Percentiles rank a stretch among this genome's conserved stretches.
Conservation (phyloP, 2,329 filamentous ascomycete genomes). For the Aspergillus fumigatiaffinis region DNA sequence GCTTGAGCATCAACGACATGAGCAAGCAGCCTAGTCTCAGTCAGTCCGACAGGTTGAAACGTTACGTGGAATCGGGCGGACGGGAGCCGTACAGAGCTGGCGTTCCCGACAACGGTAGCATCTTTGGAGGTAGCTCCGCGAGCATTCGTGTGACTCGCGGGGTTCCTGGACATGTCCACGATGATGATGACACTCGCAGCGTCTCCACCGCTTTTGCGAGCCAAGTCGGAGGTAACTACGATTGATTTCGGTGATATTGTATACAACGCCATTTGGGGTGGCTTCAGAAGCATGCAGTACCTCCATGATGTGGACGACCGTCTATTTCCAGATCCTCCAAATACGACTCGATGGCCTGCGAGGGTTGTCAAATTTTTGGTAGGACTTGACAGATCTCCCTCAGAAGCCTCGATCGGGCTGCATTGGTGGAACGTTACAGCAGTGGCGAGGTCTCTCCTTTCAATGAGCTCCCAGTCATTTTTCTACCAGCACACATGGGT, state of each 20-base stretch:
- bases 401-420: slow-evolving; percentile 10
- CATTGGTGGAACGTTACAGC: slow-evolving; percentile 3
- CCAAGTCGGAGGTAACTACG: slow-evolving; percentile 71
- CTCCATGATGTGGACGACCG: slow-evolving; percentile 10
- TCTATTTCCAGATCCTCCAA: slow-evolving; percentile 10
- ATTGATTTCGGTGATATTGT: slow-evolving; percentile 43
- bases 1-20: slow-evolving; percentile 69
- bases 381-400: slow-evolving; percentile 8
- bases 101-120: slow-evolving; percentile 57
- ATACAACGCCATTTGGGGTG: slow-evolving; percentile 10
- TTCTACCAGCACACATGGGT: background rate
- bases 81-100: slow-evolving; percentile 54
- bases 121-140: slow-evolving; percentile 59
- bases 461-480: background rate
- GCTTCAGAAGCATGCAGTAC: slow-evolving; percentile 9
- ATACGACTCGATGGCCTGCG: slow-evolving; percentile 13
- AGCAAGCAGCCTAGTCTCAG: slow-evolving; percentile 70
- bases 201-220: slow-evolving; percentile 95
- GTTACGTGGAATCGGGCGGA: slow-evolving; percentile 84
- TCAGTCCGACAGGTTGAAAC: slow-evolving; percentile 86
- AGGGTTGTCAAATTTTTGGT: slow-evolving; percentile 9
- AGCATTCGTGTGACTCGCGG: slow-evolving; percentile 48
- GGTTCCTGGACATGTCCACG: slow-evolving; percentile 39
- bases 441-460: background rate
- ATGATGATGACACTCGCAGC: slow-evolving; percentile 93